Percentiles rank a stretch among this genome's conserved stretches.
These are phyloP conservation scores for Aureobasidium sp. DNA, from an alignment of 2,329 filamentous ascomycete genomes.

Conservation along the genomic window DNA sequence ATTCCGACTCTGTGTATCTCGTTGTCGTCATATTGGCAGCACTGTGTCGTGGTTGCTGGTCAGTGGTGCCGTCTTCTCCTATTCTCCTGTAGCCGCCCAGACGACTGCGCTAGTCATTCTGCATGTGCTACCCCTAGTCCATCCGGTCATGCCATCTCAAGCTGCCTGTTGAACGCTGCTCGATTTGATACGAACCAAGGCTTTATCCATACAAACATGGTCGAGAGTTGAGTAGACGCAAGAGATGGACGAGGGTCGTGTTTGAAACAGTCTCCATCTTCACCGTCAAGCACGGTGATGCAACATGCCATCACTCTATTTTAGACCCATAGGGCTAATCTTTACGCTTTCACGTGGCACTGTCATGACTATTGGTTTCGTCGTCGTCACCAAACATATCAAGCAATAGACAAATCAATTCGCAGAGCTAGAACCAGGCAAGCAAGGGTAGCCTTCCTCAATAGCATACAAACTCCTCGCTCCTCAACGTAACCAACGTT, in stretches of 20 bases:
- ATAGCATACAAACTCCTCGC: constrained; percentile 24
- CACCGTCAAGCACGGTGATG: constrained; percentile 1
- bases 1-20: constrained; percentile 38
- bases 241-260: not conserved
- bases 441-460: constrained; percentile 40
- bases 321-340: not conserved
- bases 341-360: not conserved
- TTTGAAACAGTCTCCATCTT: not conserved
- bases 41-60: not conserved
- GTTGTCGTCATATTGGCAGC: constrained; percentile 26
- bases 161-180: not conserved
- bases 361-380: not conserved
- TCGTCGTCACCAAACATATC: not conserved
- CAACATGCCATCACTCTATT: not conserved
- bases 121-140: not conserved
- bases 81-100: not conserved
- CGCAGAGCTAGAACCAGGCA: constrained; percentile 17
- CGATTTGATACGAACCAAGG: not conserved
- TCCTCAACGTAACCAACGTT: constrained; percentile 14
- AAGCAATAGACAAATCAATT: constrained; percentile 11
- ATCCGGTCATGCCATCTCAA: not conserved
- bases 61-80: not conserved
- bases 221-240: not conserved
- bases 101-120: not conserved
- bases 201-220: not conserved